phyloP scores from a whole-genome alignment of 225 moss, liverwort and hornwort genomes.

The Straminergon stramineum region DNA sequence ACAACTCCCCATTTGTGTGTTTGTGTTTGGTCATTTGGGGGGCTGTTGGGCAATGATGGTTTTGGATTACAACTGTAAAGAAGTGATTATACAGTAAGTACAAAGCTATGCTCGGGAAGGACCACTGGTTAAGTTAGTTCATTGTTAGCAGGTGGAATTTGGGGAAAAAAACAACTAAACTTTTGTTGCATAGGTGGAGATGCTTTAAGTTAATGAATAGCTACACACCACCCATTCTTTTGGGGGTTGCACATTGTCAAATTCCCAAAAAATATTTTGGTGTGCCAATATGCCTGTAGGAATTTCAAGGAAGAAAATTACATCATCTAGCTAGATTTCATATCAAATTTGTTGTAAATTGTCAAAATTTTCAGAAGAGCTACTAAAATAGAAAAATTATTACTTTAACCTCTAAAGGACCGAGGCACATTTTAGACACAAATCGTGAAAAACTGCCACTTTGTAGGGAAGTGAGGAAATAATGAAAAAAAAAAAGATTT shows the following conservation, averaged over 20 bases:
- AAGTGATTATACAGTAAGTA: too few relatives aligned
- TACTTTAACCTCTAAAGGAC: too few relatives aligned
- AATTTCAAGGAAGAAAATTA: neutral
- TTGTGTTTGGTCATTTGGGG: neutral
- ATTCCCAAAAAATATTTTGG: neutral
- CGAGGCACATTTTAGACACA: too few relatives aligned
- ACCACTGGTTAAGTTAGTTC: too few relatives aligned
- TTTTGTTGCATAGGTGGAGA: neutral
- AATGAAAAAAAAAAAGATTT: too few relatives aligned
- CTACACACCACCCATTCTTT: neutral
- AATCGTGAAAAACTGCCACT: too few relatives aligned
- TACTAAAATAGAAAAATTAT: neutral
- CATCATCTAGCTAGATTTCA: neutral
- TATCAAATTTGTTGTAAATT: neutral
- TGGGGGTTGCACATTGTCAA: neutral
- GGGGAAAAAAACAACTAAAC: too few relatives aligned
- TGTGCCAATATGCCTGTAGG: neutral
- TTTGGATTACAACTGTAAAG: neutral
- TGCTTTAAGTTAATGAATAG: neutral
- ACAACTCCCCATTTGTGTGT: neutral
- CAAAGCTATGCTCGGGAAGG: too few relatives aligned
- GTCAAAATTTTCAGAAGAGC: fast-evolving
- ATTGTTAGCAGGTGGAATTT: too few relatives aligned
- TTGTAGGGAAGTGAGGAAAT: too few relatives aligned
- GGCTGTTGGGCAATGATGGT: neutral